Percentiles rank a stretch among this genome's conserved stretches.
These are phyloP conservation scores for Kentomonas sorsogonicus DNA, from an alignment of 208 protist genomes.

Conservation along the genomic window DNA sequence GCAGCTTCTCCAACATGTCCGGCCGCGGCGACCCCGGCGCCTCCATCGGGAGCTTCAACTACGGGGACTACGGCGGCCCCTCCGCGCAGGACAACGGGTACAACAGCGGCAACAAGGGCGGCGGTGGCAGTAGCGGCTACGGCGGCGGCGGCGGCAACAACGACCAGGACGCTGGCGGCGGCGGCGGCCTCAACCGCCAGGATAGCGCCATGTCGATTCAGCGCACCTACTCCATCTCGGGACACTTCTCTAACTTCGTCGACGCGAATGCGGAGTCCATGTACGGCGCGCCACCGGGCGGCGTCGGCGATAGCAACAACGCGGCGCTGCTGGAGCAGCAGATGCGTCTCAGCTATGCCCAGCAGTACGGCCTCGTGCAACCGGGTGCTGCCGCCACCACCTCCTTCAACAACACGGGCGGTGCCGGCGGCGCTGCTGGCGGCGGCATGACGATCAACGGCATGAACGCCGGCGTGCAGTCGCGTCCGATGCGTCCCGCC, in stretches of 20 bases:
- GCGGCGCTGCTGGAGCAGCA: background rate
- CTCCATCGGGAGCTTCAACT: background rate
- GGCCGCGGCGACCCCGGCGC: no score
- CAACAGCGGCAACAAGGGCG: background rate
- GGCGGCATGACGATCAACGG: constrained; percentile 18
- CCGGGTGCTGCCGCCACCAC: no score
- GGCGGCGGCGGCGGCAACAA: background rate
- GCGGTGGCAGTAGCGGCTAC: background rate
- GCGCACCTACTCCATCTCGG: constrained; percentile 34
- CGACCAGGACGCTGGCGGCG: background rate
- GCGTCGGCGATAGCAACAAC: background rate
- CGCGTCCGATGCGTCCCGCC: constrained; percentile 2
- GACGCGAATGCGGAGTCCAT: no score
- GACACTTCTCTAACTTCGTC: constrained; percentile 29
- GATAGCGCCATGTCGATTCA: constrained; percentile 26
- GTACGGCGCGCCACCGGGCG: background rate
- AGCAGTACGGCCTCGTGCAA: constrained; percentile 3
- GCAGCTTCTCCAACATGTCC: background rate
- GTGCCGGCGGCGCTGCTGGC: background rate
- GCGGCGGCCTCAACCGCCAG: constrained; percentile 13
- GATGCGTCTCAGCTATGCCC: background rate
- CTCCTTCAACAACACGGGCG: constrained; percentile 9
- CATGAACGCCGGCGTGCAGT: constrained; percentile 10
- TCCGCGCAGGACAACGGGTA: background rate
- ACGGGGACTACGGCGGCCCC: background rate